Evolutionary conservation across 2,329 filamentous ascomycete species (phyloP), one percentile per base, ranked within the genome.

Genomic region (Fusarium sp.): DNA sequence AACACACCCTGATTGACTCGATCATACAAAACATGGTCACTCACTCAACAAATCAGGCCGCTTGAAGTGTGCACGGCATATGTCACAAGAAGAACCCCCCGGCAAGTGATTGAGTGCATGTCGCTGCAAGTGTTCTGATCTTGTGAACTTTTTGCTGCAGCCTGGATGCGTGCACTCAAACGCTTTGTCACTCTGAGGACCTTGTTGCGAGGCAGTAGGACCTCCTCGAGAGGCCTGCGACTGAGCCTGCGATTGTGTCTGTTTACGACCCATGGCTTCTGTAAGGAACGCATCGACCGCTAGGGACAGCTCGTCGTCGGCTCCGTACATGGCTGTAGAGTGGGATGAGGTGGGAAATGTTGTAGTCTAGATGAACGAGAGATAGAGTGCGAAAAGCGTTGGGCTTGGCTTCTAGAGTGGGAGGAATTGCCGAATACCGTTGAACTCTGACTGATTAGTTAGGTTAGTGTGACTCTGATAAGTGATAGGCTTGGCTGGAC

Each of bases 51-150:
- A 79, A 77, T 91, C 89, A 30, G 85, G 86, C 46, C 89, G 83
- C 73, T 88, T 88, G 77, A 90, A 91, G 74, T 89, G 87, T 32
- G 88, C 87, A 61, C 85, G 84, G 69, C 89, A 91, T 73, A 89
- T 81, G 53, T 84, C 78, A 73, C 89, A 91, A 6, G 87, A 89
- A 65, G 84, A 84, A 45, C 86, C 85, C 1, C 84, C 83, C 33
- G 82, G 80, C n/a, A 82, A 81, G 73, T 89, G 88, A 71, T 90
- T 90, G 55, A 89, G 79, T 26, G 84, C 82, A 78, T 90, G 88
- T 17, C 88, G 83, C 64, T 88, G 85, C 53, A 89, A 80, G 76
- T 90, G 88, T 74, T 90, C 88, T 14, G 86, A 83, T 11, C 88
- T 82, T 27, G 86, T 87, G 75, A 89, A 90, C 18, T 82, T 81